These are phyloP conservation scores for Cytospora chrysosperma DNA, from an alignment of 2,329 filamentous ascomycete species.

Conservation along the genomic window DNA sequence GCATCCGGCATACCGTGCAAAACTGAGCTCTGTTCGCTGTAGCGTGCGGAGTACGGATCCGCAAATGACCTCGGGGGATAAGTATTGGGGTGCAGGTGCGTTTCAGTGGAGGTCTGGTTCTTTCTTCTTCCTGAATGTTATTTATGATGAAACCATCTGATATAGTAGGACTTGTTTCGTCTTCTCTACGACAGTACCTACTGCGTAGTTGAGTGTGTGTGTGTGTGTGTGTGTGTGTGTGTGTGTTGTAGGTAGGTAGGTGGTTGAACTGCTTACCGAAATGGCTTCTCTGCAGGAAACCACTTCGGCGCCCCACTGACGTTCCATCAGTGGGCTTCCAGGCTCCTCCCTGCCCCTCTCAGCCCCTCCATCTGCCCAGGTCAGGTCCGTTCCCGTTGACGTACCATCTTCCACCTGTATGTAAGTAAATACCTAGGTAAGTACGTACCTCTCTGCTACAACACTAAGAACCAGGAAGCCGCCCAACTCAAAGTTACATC, in stretches of 20 bases:
- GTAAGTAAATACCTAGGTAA: too few relatives aligned
- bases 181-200: too few relatives aligned
- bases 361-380: constrained; percentile 8
- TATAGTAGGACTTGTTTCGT: too few relatives aligned
- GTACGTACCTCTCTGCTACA: too few relatives aligned
- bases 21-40: background rate
- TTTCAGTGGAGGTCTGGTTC: too few relatives aligned
- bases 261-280: background rate
- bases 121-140: too few relatives aligned
- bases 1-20: background rate
- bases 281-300: constrained; percentile 11
- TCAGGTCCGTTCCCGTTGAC: constrained; percentile 2
- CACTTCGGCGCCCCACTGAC: background rate
- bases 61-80: background rate
- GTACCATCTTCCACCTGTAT: constrained; percentile 1
- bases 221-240: too few relatives aligned
- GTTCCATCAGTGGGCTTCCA: background rate
- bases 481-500: background rate
- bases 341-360: background rate
- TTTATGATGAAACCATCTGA: background rate
- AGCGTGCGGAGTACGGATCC: too few relatives aligned
- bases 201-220: too few relatives aligned
- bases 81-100: too few relatives aligned
- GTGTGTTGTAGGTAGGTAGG: too few relatives aligned
- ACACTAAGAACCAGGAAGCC: background rate